Percentiles rank a stretch among this genome's conserved stretches.
Conservation (phyloP, 352 stramenopile genomes). For the Pythium aquatile region DNA sequence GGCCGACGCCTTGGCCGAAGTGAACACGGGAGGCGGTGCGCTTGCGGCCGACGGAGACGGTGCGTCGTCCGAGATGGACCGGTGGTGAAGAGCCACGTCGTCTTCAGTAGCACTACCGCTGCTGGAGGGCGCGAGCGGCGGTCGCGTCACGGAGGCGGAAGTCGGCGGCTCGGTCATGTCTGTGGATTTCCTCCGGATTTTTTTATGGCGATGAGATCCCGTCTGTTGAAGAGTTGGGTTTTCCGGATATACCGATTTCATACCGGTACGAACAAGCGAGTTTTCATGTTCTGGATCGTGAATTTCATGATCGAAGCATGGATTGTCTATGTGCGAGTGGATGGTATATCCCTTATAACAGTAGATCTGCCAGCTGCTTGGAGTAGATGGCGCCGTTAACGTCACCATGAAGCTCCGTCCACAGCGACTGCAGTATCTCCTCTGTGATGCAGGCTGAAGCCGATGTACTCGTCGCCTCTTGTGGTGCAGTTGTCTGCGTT, state of each 20-base stretch:
- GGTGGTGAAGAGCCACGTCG: slow-evolving; percentile 20
- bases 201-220: background rate
- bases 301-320: background rate
- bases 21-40: slow-evolving; percentile 37
- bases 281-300: background rate
- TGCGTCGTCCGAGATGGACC: slow-evolving; percentile 23
- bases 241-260: background rate
- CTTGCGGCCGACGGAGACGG: slow-evolving; percentile 30
- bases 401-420: slow-evolving; percentile 19
- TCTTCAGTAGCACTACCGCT: slow-evolving; percentile 11
- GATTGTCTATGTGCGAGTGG: slow-evolving; percentile 18
- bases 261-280: background rate
- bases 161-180: background rate
- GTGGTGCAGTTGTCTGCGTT: background rate
- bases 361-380: background rate
- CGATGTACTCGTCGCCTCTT: background rate
- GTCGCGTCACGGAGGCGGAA: background rate
- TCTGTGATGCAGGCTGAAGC: background rate
- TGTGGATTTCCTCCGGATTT: background rate
- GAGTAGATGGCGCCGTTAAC: slow-evolving; percentile 13
- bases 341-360: background rate
- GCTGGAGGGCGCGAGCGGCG: background rate
- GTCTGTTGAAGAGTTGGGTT: background rate
- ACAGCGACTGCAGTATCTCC: slow-evolving; percentile 15
- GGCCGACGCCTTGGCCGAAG: slow-evolving; percentile 49